Conservation (phyloP, 805 yeast genomes). For the Hanseniaspora hatyaiensis region DNA sequence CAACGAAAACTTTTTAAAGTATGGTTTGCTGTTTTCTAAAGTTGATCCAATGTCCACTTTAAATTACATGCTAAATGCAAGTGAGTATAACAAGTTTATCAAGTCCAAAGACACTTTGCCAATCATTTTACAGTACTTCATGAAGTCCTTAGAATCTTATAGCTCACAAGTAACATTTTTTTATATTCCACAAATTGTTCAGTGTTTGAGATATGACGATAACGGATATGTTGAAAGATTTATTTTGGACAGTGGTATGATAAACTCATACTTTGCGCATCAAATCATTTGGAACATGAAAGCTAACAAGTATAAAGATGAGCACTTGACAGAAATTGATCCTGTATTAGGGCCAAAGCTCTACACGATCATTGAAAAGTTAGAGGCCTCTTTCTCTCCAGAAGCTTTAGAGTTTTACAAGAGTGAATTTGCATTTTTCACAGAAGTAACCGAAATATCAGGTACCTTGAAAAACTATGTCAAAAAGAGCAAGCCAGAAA, state of each 20-base stretch:
- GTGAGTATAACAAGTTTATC: conserved; percentile 42
- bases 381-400: conserved; percentile 50
- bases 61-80: conserved; percentile 66
- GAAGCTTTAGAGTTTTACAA: conserved; percentile 59
- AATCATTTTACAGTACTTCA: conserved; percentile 67
- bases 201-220: conserved; percentile 69
- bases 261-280: conserved; percentile 85
- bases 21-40: conserved; percentile 57
- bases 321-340: conserved; percentile 72
- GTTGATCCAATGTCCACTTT: conserved; percentile 77
- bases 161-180: conserved; percentile 84
- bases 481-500: conserved; percentile 88
- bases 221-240: conserved; percentile 79
- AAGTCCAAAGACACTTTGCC: conserved; percentile 11
- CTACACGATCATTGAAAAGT: conserved; percentile 55
- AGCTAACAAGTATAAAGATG: conserved; percentile 86
- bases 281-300: conserved; percentile 97
- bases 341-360: conserved; percentile 63
- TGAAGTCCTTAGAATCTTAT: conserved; percentile 78
- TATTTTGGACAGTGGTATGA: conserved; percentile 83
- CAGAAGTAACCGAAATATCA: conserved; percentile 82
- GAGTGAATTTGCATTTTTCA: conserved; percentile 77
- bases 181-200: conserved; percentile 97
- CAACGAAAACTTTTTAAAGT: conserved; percentile 22
- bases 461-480: conserved; percentile 92